Evolutionary conservation across 768 basidiomycete species (phyloP).

Genomic region (Boletellus ananas): DNA sequence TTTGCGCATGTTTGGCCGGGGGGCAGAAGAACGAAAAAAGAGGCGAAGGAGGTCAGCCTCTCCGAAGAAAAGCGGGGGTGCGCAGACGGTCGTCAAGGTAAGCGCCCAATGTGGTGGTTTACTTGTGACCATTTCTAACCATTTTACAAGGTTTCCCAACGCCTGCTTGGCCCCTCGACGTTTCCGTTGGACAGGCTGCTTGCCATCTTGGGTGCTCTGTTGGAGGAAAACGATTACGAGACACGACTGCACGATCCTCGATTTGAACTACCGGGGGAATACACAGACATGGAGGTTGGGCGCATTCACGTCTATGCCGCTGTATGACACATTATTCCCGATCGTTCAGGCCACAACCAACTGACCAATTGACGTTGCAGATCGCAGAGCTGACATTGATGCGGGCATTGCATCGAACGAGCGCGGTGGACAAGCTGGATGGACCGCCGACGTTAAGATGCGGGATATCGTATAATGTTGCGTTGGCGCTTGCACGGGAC

Average conservation of each 20-base stretch:
- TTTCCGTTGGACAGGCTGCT: slow-evolving; percentile 79
- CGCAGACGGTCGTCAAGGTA: slow-evolving; percentile 47
- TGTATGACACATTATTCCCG: slow-evolving; percentile 37
- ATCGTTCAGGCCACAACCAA: background rate
- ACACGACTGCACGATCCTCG: slow-evolving; percentile 42
- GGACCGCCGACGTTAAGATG: slow-evolving; percentile 72
- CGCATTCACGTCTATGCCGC: slow-evolving; percentile 56
- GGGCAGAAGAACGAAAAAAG: slow-evolving; percentile 59
- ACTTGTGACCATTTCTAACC: background rate
- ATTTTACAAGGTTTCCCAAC: slow-evolving; percentile 57
- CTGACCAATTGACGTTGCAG: slow-evolving; percentile 34
- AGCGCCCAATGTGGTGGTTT: background rate
- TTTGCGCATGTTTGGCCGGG: slow-evolving; percentile 77
- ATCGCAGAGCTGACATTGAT: slow-evolving; percentile 62
- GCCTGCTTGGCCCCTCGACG: slow-evolving; percentile 71
- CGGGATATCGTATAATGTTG: slow-evolving; percentile 59
- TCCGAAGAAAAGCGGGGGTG: slow-evolving; percentile 32
- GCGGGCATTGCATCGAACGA: slow-evolving; percentile 64
- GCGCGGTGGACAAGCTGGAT: slow-evolving; percentile 58
- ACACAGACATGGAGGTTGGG: slow-evolving; percentile 69
- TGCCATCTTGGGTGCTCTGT: slow-evolving; percentile 72
- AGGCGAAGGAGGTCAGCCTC: slow-evolving; percentile 43
- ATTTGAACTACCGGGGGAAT: slow-evolving; percentile 59
- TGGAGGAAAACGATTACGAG: slow-evolving; percentile 66
- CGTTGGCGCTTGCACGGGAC: slow-evolving; percentile 53